Base-by-base conservation (phyloP, 306 rosid genomes). In the Castanopsis chinensis region DNA sequence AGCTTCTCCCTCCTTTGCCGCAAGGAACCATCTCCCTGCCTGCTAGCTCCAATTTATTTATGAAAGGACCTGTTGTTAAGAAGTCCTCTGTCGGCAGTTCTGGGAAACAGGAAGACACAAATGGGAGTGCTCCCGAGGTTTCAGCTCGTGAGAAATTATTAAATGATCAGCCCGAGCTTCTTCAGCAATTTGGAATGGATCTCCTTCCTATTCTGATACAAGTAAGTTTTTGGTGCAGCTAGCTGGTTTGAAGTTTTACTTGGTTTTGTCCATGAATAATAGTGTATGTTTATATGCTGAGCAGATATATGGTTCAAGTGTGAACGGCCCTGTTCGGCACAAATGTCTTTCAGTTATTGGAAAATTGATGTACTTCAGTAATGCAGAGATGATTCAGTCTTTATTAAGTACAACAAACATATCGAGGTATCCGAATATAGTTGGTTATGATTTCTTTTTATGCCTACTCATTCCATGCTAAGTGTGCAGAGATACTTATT, bases 241-340 rank as follows among this genome's bases (percentile, higher is more conserved):
- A 33, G 33, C 78, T 33, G 51, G 76, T 59, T 82, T 35, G 56
- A 61, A 52, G 78, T 60, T 41, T 10, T n/a, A n/a, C 35, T 35
- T 11, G 5, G 56, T 78, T 45, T 78, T 23, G 74, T 69, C 77
- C 41, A 64, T 83, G 43, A 77, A 32, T 78, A 72, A 49, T 71
- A 19, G 6, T 27, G 65, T 63, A 74, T 56, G 76, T 68, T 49
- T 77, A 70, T 78, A 56, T 80, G 81, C 79, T 49, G 54, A 73
- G 65, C 92, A 96, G 99, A 93, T 93, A 12, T 96, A 96, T 83
- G 99, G 99, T 76, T 93, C 98, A 63, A 96, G 99, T 78, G 99
- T 96, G 75, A 96, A 93, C 79, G 93, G 97, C 41, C 96, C 98
- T 76, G 98, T 96, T 73, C 96, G 98, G 77, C 96, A 90, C 88